Percentiles rank a stretch among this genome's conserved stretches.
Evolutionary conservation across 129 eudicot genomes (phyloP).

Genomic region (Ambrosia artemisiifolia): DNA sequence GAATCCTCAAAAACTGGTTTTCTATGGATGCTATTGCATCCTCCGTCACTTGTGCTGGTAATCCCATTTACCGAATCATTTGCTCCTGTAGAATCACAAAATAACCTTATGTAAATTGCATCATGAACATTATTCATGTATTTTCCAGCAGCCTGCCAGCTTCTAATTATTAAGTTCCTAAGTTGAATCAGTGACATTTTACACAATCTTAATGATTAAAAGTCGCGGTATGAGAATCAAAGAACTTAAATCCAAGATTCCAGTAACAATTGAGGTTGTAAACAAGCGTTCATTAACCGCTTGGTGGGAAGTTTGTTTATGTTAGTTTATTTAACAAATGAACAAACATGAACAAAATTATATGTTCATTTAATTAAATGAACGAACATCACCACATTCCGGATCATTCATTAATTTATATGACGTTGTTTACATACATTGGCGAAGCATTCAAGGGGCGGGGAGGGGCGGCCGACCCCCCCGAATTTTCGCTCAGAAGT

Average conservation of each 20-base stretch:
- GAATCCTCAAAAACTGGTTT: slow-evolving; percentile 19
- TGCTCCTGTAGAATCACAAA: slow-evolving; percentile 32
- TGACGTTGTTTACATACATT: not conserved
- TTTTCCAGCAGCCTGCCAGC: not conserved
- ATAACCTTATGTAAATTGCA: slow-evolving; percentile 8
- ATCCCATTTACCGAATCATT: slow-evolving; percentile 32
- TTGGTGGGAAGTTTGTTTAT: no score
- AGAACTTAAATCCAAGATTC: not conserved
- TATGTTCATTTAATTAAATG: no score
- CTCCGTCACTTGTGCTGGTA: slow-evolving; percentile 1
- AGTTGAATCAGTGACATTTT: not conserved
- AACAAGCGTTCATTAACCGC: no score
- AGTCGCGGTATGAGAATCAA: not conserved
- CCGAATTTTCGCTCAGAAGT: no score
- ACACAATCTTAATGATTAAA: not conserved
- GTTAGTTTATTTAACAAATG: no score
- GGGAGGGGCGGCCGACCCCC: no score
- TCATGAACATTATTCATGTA: not conserved
- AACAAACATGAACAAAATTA: no score
- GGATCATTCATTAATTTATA: not conserved
- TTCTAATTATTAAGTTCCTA: not conserved
- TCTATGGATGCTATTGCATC: not conserved
- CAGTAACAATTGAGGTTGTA: not conserved
- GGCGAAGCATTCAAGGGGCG: no score
- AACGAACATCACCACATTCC: not conserved